Conservation (phyloP, 176 grass and related monocot species). For the Carex kokanica region DNA sequence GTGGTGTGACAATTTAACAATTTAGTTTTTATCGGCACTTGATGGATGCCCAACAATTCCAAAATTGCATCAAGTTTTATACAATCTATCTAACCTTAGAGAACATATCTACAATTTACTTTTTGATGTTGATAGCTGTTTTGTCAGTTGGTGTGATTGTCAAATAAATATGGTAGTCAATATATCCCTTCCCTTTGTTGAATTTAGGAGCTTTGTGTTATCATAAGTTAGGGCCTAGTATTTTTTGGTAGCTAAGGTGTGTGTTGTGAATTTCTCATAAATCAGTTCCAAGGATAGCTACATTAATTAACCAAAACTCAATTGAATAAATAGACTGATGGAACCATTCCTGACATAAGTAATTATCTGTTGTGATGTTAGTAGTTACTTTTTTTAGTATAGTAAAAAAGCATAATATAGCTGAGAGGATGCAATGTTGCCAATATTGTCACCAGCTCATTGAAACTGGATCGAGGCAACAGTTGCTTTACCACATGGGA, state of each 20-base stretch:
- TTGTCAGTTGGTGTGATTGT: neutral
- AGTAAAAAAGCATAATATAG: neutral
- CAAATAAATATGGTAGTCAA: neutral
- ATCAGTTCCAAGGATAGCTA: neutral
- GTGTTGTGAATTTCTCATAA: neutral
- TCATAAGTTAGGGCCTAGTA: neutral
- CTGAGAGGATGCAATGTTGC: neutral
- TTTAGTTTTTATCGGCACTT: neutral
- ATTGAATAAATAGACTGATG: neutral
- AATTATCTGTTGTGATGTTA: neutral
- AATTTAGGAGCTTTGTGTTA: neutral
- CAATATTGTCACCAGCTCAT: conserved; percentile 6
- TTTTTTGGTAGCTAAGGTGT: neutral
- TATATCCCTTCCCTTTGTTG: neutral
- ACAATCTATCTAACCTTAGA: neutral
- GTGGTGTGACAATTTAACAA: neutral
- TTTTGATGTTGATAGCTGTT: neutral
- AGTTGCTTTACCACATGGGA: neutral
- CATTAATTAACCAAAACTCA: neutral
- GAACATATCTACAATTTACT: neutral
- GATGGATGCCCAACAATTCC: neutral
- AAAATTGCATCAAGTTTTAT: neutral
- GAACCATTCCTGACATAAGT: neutral
- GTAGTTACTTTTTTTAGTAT: neutral
- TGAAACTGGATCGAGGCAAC: neutral